Evolutionary conservation across 2,329 filamentous ascomycete genomes (phyloP), one percentile per base, ranked within the genome.

Genomic region (Phaeosphaeriaceae sp.): DNA sequence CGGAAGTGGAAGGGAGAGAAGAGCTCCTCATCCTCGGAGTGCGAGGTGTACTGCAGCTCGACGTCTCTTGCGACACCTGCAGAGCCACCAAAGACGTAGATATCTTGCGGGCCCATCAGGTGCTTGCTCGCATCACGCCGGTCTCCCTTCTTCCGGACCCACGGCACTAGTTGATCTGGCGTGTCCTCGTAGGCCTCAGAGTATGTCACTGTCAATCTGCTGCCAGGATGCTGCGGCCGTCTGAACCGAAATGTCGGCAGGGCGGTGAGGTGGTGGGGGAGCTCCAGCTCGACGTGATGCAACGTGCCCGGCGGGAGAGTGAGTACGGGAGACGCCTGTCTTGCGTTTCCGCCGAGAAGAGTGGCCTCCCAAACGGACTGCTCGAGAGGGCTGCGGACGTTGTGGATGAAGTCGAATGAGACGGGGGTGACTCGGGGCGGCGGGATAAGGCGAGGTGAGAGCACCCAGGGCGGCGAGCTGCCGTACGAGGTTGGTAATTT

Each of bases 391-490:
- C n/a, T n/a, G n/a, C n/a, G n/a, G n/a, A n/a, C n/a, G n/a, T n/a
- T n/a, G n/a, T n/a, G n/a, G n/a, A n/a, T n/a, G n/a, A n/a, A n/a
- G n/a, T n/a, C n/a, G n/a, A n/a, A n/a, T n/a, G n/a, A n/a, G n/a
- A n/a, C n/a, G n/a, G n/a, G n/a, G n/a, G n/a, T n/a, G n/a, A n/a
- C n/a, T n/a, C n/a, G n/a, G n/a, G n/a, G n/a, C n/a, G n/a, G n/a
- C n/a, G n/a, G n/a, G n/a, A 80, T 79, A 0, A 59, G 53, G 1
- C 79, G 74, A n/a, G 76, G 73, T 9, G 68, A 67, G 2, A 81
- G 57, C 24, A 73, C 63, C 79, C 79, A 81, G 0, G 78, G 78
- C 1, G 75, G 52, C 5, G 80, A 68, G 33, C 80, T 77, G 1
- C 79, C 79, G 57, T 80, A 79, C 22, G 73, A 27, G 0, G 76